phyloP scores from a whole-genome alignment of 202 grass and related monocot species.

The Schoenoplectus triqueter region DNA sequence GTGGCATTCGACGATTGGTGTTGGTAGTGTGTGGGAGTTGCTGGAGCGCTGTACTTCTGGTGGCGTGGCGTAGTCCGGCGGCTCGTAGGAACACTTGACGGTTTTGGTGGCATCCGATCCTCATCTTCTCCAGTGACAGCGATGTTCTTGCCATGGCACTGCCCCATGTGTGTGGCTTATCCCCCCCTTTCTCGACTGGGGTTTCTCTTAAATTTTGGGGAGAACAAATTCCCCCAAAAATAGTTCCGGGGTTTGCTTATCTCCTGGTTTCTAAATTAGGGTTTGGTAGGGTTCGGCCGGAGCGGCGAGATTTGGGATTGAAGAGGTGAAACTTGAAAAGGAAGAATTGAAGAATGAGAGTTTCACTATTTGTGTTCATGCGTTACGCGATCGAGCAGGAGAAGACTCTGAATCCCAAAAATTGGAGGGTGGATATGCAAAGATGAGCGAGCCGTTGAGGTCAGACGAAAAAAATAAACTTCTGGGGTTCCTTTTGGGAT shows the following conservation, averaged over 20 bases:
- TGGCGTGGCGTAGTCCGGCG: neutral
- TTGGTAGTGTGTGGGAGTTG: slow-evolving; percentile 48
- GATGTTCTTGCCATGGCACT: slow-evolving; percentile 83
- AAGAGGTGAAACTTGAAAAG: neutral
- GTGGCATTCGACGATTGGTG: slow-evolving; percentile 38
- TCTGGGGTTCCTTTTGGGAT: slow-evolving; percentile 30
- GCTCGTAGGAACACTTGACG: slow-evolving; percentile 36
- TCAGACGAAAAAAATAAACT: slow-evolving; percentile 13
- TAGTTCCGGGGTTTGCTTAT: neutral
- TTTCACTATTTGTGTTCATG: slow-evolving; percentile 50
- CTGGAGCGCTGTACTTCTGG: slow-evolving; percentile 38
- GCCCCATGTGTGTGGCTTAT: slow-evolving; percentile 56
- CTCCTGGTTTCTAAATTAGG: slow-evolving; percentile 37
- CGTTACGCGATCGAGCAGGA: slow-evolving; percentile 35
- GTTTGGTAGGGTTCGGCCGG: slow-evolving; percentile 43
- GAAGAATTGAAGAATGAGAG: neutral
- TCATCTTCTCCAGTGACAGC: slow-evolving; percentile 38
- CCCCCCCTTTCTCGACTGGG: neutral
- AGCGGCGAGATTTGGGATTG: slow-evolving; percentile 22
- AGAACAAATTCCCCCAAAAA: neutral
- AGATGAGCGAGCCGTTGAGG: slow-evolving; percentile 28
- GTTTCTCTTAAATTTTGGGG: neutral
- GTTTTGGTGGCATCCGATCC: slow-evolving; percentile 43
- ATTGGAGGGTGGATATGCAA: neutral
- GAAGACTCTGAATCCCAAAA: slow-evolving; percentile 42